Conservation (phyloP, 2,329 filamentous ascomycete species). For the Epichloe glyceriae region DNA sequence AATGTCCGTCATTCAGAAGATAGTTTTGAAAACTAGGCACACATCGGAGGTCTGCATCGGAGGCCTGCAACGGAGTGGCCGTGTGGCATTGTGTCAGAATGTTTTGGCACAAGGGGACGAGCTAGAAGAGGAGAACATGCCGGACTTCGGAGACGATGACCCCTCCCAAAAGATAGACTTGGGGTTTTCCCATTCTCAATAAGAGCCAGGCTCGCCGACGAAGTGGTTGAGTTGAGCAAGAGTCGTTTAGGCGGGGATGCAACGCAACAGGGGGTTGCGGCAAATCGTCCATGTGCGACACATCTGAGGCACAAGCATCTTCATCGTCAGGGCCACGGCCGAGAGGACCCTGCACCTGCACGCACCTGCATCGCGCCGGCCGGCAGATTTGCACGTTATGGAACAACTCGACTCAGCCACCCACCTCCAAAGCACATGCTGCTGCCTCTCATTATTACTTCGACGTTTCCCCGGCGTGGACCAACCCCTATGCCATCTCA, state of each 20-base stretch:
- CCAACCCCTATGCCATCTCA: not conserved
- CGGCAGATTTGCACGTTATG: not conserved
- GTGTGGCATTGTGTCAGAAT: not conserved
- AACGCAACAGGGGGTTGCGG: constrained; percentile 11
- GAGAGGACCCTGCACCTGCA: constrained; percentile 3
- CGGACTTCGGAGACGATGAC: not conserved
- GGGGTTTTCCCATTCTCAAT: not conserved
- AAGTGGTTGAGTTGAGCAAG: not conserved
- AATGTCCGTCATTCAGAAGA: not conserved
- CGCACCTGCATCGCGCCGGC: not conserved
- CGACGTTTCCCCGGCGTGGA: not conserved
- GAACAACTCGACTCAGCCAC: not conserved
- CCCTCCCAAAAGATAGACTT: not conserved
- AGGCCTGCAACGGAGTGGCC: not conserved
- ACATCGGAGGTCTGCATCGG: not conserved
- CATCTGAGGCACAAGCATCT: constrained; percentile 28
- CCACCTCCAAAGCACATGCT: not conserved
- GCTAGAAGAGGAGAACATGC: constrained; percentile 5
- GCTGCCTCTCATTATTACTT: not conserved
- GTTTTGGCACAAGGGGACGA: not conserved
- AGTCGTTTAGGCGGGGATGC: constrained; percentile 2
- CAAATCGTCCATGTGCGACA: constrained; percentile 32
- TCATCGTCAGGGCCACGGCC: constrained; percentile 4
- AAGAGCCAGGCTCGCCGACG: not conserved
- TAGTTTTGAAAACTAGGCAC: not conserved